Evolutionary conservation across 192 early-diverging fungal species (phyloP).

Genomic region (Pecoramyces ruminantium): DNA sequence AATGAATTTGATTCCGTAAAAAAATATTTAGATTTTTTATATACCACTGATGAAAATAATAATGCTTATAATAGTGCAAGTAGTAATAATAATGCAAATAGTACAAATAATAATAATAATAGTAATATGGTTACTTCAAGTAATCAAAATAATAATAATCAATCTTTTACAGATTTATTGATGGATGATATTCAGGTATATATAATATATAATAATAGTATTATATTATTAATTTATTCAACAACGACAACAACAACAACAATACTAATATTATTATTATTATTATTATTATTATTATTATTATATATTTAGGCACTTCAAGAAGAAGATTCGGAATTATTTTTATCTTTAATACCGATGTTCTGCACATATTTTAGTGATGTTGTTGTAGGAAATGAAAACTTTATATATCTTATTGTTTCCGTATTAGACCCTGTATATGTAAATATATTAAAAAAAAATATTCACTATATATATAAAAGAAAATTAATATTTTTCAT

Average conservation of each 20-base stretch:
- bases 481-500: too few relatives aligned
- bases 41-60: not conserved
- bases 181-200: not conserved
- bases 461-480: too few relatives aligned
- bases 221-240: too few relatives aligned
- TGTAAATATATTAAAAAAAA: too few relatives aligned
- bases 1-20: not conserved
- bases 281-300: too few relatives aligned
- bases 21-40: not conserved
- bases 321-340: not conserved
- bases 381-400: not conserved
- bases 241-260: too few relatives aligned
- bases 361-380: not conserved
- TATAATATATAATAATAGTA: too few relatives aligned
- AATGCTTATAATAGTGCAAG: not conserved
- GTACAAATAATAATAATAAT: not conserved
- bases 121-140: not conserved
- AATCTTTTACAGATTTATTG: not conserved
- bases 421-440: not conserved
- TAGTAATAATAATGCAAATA: not conserved
- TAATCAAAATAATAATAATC: not conserved
- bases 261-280: not conserved
- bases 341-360: not conserved
- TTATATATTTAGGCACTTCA: not conserved
- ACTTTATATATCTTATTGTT: not conserved